Conservation (phyloP, 495 filamentous ascomycete species). For the Xylaria castorea region DNA sequence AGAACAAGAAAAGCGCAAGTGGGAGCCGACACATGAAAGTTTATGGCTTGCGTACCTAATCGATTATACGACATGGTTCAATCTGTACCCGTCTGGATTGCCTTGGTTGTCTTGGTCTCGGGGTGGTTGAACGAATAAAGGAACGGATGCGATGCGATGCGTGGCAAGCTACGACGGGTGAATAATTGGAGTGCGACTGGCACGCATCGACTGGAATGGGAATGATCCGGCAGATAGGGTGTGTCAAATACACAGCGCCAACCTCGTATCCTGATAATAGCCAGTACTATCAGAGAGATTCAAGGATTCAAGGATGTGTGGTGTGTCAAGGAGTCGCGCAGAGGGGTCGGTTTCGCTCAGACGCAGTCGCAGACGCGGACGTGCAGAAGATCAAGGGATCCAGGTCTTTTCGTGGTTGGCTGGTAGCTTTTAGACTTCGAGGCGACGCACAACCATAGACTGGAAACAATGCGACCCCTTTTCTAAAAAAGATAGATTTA, state of each 20-base stretch:
- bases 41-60: slow-evolving; percentile 62
- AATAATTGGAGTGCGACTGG: slow-evolving; percentile 23
- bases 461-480: slow-evolving; percentile 16
- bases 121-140: not conserved
- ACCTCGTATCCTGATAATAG: slow-evolving; percentile 13
- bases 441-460: not conserved
- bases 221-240: slow-evolving; percentile 14
- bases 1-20: slow-evolving; percentile 20
- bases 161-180: slow-evolving; percentile 23
- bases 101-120: slow-evolving; percentile 5
- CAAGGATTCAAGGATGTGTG: not conserved
- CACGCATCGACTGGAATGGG: slow-evolving; percentile 23
- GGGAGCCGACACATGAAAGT: slow-evolving; percentile 4
- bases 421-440: slow-evolving; percentile 12
- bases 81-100: not conserved
- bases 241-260: slow-evolving; percentile 11
- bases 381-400: slow-evolving; percentile 21
- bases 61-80: slow-evolving; percentile 72
- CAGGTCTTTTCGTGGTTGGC: slow-evolving; percentile 16
- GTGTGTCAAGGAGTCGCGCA: slow-evolving; percentile 27
- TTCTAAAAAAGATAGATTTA: not conserved
- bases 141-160: slow-evolving; percentile 14
- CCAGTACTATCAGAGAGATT: slow-evolving; percentile 6
- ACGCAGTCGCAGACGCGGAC: not conserved
- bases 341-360: not conserved